Percentiles rank a stretch among this genome's conserved stretches.
phyloP scores from a whole-genome alignment of 2,329 filamentous ascomycete species.

The Plenodomus tracheiphilus region DNA sequence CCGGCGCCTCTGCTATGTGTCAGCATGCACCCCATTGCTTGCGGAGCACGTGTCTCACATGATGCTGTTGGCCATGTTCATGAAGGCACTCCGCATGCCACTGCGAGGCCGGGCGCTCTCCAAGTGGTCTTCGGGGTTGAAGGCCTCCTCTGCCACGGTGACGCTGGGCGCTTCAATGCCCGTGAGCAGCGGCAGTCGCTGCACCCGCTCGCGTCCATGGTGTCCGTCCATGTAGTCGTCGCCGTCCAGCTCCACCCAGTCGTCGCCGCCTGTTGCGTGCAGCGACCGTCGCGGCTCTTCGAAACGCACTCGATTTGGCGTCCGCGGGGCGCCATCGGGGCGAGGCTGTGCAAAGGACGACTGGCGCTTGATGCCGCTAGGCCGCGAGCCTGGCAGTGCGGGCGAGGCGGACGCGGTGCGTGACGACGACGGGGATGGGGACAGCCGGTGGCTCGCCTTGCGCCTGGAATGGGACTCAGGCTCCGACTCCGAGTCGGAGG shows the following conservation, averaged over 20 bases:
- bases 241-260: slow-evolving; percentile 59
- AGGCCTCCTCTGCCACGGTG: slow-evolving; percentile 64
- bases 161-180: slow-evolving; percentile 81
- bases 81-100: slow-evolving; percentile 84
- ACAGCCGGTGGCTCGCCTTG: slow-evolving; percentile 19
- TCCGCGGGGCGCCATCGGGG: slow-evolving; percentile 60
- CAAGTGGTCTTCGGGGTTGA: slow-evolving; percentile 62
- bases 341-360: slow-evolving; percentile 53
- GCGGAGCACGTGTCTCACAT: slow-evolving; percentile 55
- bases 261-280: slow-evolving; percentile 36
- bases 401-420: slow-evolving; percentile 36
- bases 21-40: slow-evolving; percentile 6
- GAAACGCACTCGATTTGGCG: slow-evolving; percentile 75
- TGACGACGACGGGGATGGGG: slow-evolving; percentile 33
- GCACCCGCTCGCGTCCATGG: slow-evolving; percentile 49
- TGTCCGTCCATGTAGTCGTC: slow-evolving; percentile 60
- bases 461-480: background rate
- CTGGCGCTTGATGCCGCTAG: slow-evolving; percentile 40
- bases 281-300: slow-evolving; percentile 50
- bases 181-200: slow-evolving; percentile 72
- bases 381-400: slow-evolving; percentile 26
- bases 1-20: slow-evolving; percentile 57
- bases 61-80: slow-evolving; percentile 99
- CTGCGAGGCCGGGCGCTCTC: slow-evolving; percentile 76
- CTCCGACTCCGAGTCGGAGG: slow-evolving; percentile 33